A percentile compares a stretch with the other conserved stretches of the same genome.
These are phyloP conservation scores for Irpex rosettiformis DNA, from an alignment of 1,284 basidiomycete genomes.

Conservation along the genomic window DNA sequence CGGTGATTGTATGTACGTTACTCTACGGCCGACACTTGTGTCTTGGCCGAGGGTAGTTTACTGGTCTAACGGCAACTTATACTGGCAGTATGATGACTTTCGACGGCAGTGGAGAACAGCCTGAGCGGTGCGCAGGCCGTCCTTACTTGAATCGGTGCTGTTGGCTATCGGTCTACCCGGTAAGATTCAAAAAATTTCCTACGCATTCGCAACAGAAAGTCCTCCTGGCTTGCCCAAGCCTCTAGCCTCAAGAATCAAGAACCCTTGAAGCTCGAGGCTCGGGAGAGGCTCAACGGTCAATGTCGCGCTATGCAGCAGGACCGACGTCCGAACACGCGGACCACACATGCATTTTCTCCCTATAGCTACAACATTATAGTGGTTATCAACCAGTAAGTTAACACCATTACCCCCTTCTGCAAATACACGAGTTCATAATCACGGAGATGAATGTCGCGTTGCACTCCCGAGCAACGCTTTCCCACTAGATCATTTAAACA, in stretches of 20 bases:
- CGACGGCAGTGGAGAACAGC: neutral
- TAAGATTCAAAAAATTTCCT: too few relatives aligned
- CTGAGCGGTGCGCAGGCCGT: neutral
- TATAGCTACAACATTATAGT: too few relatives aligned
- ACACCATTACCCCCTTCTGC: neutral
- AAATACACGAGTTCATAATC: neutral
- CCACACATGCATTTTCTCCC: neutral
- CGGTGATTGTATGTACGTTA: too few relatives aligned
- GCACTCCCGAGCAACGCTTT: neutral
- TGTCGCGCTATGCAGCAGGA: neutral
- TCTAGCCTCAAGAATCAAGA: too few relatives aligned
- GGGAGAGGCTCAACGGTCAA: neutral
- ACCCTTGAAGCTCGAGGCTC: neutral
- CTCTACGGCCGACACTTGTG: neutral
- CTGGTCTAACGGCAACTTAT: neutral
- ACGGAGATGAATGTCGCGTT: neutral
- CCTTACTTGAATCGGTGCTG: neutral
- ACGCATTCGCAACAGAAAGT: neutral
- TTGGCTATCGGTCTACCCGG: too few relatives aligned
- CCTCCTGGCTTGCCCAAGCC: too few relatives aligned
- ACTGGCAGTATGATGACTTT: too few relatives aligned
- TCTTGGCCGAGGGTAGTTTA: neutral
- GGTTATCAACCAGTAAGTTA: too few relatives aligned
- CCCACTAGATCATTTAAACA: neutral
- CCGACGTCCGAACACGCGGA: neutral